Conservation (phyloP, 1,284 basidiomycete species). For the Schizopora paradoxa region DNA sequence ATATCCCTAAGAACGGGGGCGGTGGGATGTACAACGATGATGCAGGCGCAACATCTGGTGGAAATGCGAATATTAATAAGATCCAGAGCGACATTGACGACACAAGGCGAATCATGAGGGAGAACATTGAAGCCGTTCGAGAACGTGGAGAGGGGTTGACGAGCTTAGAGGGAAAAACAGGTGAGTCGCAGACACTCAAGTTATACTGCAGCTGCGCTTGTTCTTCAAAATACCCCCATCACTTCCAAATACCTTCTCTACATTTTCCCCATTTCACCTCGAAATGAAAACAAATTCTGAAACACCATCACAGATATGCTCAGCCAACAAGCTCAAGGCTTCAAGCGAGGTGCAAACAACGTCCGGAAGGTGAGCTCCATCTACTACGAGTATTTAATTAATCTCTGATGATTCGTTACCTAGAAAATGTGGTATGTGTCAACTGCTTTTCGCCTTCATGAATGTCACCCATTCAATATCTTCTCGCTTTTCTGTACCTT, state of each 20-base stretch:
- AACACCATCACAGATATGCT: constrained; percentile 81
- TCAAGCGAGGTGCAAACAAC: constrained; percentile 93
- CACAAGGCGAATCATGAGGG: constrained; percentile 12
- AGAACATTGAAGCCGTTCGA: constrained; percentile 14
- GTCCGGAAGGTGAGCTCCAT: constrained; percentile 86
- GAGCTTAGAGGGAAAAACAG: constrained; percentile 14
- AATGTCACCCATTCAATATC: neutral
- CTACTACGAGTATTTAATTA: neutral
- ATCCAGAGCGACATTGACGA: constrained; percentile 9
- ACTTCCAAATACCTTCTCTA: neutral
- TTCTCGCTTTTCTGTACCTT: constrained; percentile 5
- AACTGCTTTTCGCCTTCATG: neutral
- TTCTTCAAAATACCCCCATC: neutral
- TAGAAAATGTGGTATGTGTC: constrained; percentile 80
- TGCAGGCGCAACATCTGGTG: neutral
- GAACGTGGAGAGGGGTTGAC: constrained; percentile 13
- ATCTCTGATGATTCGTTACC: constrained; percentile 2
- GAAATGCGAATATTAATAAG: constrained; percentile 9
- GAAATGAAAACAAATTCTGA: no score
- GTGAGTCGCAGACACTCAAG: constrained; percentile 7
- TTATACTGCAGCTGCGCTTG: neutral
- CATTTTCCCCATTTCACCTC: neutral
- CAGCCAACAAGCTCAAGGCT: constrained; percentile 98
- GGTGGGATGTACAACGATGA: no score
- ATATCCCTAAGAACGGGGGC: constrained; percentile 9